Base-by-base conservation (phyloP, 139 green algal species). In the Closterium sp. region DNA sequence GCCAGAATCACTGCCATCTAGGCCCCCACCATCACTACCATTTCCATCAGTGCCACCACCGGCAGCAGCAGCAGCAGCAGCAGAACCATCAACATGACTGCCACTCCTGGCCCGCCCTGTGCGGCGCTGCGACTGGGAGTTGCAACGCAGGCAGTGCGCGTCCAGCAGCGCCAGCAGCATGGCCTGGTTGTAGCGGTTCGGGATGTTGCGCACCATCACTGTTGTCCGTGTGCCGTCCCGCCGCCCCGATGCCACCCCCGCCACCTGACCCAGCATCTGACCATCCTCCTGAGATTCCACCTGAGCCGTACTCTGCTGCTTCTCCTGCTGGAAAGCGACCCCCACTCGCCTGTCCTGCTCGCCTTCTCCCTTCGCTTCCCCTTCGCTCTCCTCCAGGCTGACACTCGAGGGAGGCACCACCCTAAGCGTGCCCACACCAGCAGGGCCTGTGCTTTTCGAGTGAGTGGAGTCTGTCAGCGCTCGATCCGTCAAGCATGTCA, bases 151-250 rank as follows among this genome's bases (percentile, higher is more conserved):
- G 85, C 92, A 94, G n/a, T 95, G 92, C 92, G 98, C 97, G 90
- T 98, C 96, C 89, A 98, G 97, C 83, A 96, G 94, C 30, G 86
- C 91, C 85, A 99, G 94, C 93, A 99, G 97, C 98, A 99, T 99
- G 95, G 97, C 98, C 94, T 99, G 98, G 32, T 32, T 93, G 91
- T 93, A 93, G 35, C 99, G 99, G 96, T 99, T 99, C 87, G 98
- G 98, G 85, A 99, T 99, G 96, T 99, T 99, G 92, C 98, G 98
- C 66, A 99, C 96, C 98, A 99, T 99, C 9, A 99, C 93, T 84
- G 98, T 99, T 2, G 98, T 99, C 88, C 97, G 96, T 90, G 91
- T 95, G 95, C 55, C 34, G 31, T 55, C 86, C 86, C 8, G 35
- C 84, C 33, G 84, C n/a, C 32, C 81, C 35, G 31, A 12, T 35